Conservation (phyloP, 768 basidiomycete genomes). For the Naganishia friedmannii region DNA sequence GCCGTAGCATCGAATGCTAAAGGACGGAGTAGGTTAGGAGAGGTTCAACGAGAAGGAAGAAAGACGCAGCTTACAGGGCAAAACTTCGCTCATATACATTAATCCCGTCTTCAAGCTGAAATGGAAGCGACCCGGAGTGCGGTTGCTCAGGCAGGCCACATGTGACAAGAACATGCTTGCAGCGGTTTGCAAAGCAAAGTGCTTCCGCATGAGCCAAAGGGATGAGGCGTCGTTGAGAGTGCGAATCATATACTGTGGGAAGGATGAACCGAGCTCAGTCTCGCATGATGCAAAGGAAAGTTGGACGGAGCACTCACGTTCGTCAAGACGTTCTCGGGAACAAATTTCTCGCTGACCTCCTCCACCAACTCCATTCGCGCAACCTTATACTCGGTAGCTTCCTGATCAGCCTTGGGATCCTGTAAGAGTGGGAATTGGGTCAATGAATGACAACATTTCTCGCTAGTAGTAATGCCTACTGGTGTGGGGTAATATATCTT, state of each 20-base stretch:
- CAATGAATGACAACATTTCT: not conserved
- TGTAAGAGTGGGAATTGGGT: not conserved
- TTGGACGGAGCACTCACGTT: conserved; percentile 59
- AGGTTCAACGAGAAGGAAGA: conserved; percentile 1
- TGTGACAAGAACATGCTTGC: conserved; percentile 89
- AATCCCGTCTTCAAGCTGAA: conserved; percentile 83
- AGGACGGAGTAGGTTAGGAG: conserved; percentile 48
- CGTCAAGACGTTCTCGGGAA: conserved; percentile 81
- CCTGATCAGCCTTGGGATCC: conserved; percentile 25
- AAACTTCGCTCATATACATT: conserved; percentile 86
- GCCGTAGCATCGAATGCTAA: conserved; percentile 53
- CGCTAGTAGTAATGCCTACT: not conserved
- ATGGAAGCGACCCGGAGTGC: conserved; percentile 79
- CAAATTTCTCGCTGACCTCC: conserved; percentile 78
- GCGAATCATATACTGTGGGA: conserved; percentile 78
- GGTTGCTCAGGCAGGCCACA: conserved; percentile 74
- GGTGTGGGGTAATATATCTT: conserved; percentile 37
- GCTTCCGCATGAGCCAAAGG: conserved; percentile 95
- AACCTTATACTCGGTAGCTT: conserved; percentile 56
- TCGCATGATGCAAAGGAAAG: conserved; percentile 6
- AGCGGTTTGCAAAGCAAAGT: conserved; percentile 86
- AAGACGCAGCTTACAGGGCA: conserved; percentile 63
- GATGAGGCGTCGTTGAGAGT: conserved; percentile 79
- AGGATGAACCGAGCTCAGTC: conserved; percentile 4
- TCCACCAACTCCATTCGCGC: conserved; percentile 72